These are phyloP conservation scores for Erigeron canadensis DNA, from an alignment of 129 eudicot species.

Conservation along the genomic window DNA sequence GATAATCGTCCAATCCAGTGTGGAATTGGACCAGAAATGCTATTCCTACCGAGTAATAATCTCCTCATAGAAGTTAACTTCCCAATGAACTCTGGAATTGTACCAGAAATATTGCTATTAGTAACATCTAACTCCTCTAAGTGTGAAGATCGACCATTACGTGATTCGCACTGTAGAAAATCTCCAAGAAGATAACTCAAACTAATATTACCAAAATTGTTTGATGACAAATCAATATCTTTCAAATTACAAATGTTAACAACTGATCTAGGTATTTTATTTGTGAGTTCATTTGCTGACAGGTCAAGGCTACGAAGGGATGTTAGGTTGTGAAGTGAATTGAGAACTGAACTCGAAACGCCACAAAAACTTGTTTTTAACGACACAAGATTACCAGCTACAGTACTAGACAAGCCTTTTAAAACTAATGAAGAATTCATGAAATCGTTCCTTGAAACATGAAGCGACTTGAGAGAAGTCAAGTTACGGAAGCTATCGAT, in stretches of 20 bases:
- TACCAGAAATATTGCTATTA: background rate
- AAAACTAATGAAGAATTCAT: constrained; percentile 11
- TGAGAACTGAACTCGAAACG: constrained; percentile 2
- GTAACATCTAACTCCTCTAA: background rate
- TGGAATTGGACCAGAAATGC: background rate
- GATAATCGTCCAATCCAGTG: background rate
- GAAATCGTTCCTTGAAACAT: background rate
- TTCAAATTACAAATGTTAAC: background rate
- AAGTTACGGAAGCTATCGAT: background rate
- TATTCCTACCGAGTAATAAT: background rate
- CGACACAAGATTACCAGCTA: background rate
- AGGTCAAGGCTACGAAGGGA: constrained; percentile 3
- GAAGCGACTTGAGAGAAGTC: constrained; percentile 18
- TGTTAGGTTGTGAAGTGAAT: constrained; percentile 3
- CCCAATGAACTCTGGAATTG: background rate
- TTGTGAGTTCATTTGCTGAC: background rate
- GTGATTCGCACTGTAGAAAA: background rate
- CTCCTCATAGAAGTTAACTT: background rate
- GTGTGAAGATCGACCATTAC: background rate
- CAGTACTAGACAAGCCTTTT: constrained; percentile 11
- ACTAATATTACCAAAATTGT: background rate
- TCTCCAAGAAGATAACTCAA: background rate
- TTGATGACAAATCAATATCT: background rate
- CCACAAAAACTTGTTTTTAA: background rate
- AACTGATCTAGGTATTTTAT: background rate